Base-by-base conservation (phyloP, 1,139 yeast genomes). In the Pichia sp. region DNA sequence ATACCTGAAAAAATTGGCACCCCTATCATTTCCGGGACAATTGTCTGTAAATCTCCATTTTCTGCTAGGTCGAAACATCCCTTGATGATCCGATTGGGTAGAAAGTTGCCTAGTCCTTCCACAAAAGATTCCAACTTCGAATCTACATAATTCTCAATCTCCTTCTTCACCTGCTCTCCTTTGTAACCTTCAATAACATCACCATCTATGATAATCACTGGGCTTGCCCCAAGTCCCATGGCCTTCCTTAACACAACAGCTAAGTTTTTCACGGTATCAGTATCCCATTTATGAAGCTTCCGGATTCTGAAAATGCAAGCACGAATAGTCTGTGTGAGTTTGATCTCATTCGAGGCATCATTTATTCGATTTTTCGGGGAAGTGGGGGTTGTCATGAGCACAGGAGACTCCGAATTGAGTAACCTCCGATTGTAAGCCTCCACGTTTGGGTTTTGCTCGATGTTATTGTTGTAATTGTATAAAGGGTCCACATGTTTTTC, bases 231-330 rank as follows among this genome's bases (percentile, higher is more conserved):
- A 1, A 75, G 60, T 51, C 71, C 66, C 38, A 71, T 64, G 55
- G 74, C 65, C 44, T 72, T 72, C 34, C 66, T 67, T n/a, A 75
- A 54, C 0, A 77, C 74, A 4, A 61, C 54, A 2, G 70, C 71
- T 29, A 75, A 66, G 8, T 70, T 69, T 19, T 56, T 50, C 15
- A 73, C 47, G 1, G 65, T 65, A 0, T 63, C 64, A 2, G 51
- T 42, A 36, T 48, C 10, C 69, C 58, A 48, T 66, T 61, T 26
- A 30, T 71, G 66, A 19, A 76, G 69, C 36, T 69, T 65, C 50
- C 78, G 73, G 19, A 84, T 70, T 61, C 78, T 77, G 61, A 83
- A 70, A 10, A 84, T 60, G 1, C 85, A 82, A 7, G 82, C 61
- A 55, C 88, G 66, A 36, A 81, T 69, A 0, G 85, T 70, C 44